Conservation (phyloP, 176 grass and related monocot species). For the Musa schizocarpa region DNA sequence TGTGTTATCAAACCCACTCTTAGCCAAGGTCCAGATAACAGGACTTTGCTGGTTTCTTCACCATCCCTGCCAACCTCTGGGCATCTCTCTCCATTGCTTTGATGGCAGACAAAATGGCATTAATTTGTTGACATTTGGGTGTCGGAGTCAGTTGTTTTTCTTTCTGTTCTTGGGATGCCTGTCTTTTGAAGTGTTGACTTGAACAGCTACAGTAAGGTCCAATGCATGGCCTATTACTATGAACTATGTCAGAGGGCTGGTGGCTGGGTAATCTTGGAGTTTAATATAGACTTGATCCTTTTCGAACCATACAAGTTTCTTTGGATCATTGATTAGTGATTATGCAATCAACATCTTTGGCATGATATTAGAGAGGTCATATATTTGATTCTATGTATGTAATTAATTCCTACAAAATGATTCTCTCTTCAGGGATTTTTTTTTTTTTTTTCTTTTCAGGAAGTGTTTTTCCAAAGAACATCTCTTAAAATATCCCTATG, state of each 20-base stretch:
- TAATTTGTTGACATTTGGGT: neutral
- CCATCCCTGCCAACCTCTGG: slow-evolving; percentile 1
- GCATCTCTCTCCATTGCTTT: neutral
- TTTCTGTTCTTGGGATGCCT: no score
- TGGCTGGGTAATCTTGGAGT: no score
- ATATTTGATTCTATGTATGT: no score
- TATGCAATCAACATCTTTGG: no score
- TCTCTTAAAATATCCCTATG: no score
- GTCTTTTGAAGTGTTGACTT: neutral
- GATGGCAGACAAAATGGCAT: neutral
- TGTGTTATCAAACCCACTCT: neutral
- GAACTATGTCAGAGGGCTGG: neutral
- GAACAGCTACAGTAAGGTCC: neutral
- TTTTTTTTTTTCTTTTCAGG: no score
- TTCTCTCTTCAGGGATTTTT: no score
- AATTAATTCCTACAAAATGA: no score
- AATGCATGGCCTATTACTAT: neutral
- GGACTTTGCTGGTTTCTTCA: neutral
- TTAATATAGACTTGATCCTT: neutral
- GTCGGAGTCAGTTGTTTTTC: neutral
- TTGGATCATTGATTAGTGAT: no score
- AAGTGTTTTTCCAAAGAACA: no score
- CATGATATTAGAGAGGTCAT: no score
- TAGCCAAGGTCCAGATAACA: neutral
- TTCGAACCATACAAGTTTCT: neutral